Evolutionary conservation across 75 land plant species (phyloP).

Genomic region (Selaginella tamariscina): DNA sequence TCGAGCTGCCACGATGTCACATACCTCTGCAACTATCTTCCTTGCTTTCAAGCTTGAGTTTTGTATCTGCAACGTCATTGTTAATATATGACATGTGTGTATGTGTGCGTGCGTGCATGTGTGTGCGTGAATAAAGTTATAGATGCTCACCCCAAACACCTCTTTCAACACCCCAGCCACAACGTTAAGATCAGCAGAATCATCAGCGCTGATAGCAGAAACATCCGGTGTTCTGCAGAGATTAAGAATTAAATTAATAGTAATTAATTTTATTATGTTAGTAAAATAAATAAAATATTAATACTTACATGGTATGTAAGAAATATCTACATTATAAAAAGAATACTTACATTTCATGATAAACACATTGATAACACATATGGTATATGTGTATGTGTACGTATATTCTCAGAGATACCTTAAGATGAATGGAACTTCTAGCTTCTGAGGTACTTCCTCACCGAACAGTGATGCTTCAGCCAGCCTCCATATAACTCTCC

Average conservation of each 20-base stretch:
- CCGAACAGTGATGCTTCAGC: slow-evolving; percentile 66
- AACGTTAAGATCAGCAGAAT: slow-evolving; percentile 46
- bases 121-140: neutral
- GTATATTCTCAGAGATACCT: too few species aligned
- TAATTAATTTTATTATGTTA: too few species aligned
- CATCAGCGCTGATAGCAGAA: slow-evolving; percentile 75
- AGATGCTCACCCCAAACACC: slow-evolving; percentile 45
- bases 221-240: slow-evolving; percentile 64
- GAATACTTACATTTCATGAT: too few species aligned
- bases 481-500: slow-evolving; percentile 57
- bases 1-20: slow-evolving; percentile 50
- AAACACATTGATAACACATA: too few species aligned
- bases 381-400: too few species aligned
- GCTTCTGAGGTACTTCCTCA: slow-evolving; percentile 36
- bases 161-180: slow-evolving; percentile 49
- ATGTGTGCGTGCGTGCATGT: too few species aligned
- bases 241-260: too few species aligned
- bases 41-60: slow-evolving; percentile 28
- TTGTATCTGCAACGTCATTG: slow-evolving; percentile 35
- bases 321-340: neutral
- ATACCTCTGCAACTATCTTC: slow-evolving; percentile 44
- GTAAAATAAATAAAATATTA: too few species aligned
- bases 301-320: too few species aligned
- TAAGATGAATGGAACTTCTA: slow-evolving; percentile 38
- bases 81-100: slow-evolving; percentile 1